Evolutionary conservation across 768 basidiomycete genomes (phyloP), one percentile per base, ranked within the genome.

Genomic region (Calocera viscosa): DNA sequence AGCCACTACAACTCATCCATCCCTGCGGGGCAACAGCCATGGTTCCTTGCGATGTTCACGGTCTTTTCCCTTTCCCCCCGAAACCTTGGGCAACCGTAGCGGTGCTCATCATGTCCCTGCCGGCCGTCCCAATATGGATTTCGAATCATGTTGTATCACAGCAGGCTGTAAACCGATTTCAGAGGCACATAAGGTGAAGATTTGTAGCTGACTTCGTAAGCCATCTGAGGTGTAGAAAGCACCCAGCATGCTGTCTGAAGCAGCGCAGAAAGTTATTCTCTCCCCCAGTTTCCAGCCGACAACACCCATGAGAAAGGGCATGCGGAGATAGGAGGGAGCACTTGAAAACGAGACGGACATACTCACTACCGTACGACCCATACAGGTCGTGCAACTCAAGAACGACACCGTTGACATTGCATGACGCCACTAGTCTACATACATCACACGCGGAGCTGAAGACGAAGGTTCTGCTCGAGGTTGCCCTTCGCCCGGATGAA

Each of bases 401-500:
- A n/a, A 16, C 14, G 39, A 49, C 24, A 49, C 24, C 49, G 24
- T n/a, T 49, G 49, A 40, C 49, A 49, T 49, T 49, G 49, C 49
- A 65, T 5, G 33, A 39, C 35, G 39, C 32, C 16, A 49, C 7
- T 65, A 64, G 49, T 49, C 38, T 40, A 47, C 41, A 49, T 17
- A 22, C 16, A 39, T 72, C 68, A 91, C 66, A 89, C 91, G 74
- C 82, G 84, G 70, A 91, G 85, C 76, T 90, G 91, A 70, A 84
- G 87, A 69, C 88, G 86, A 66, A 96, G 82, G 82, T 96, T 95
- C 74, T 82, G 72, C 80, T 92, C 88, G 68, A 95, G 82, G 65
- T 84, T 83, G 69, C 94, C 94, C 82, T 87, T 90, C 68, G 89
- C 87, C 71, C 87, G 84, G 78, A 96, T 92, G 80, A 89, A 95